A percentile compares a stretch with the other conserved stretches of the same genome.
Evolutionary conservation across 495 filamentous ascomycete species (phyloP).

Genomic region (Beverwykella pulmonaria): DNA sequence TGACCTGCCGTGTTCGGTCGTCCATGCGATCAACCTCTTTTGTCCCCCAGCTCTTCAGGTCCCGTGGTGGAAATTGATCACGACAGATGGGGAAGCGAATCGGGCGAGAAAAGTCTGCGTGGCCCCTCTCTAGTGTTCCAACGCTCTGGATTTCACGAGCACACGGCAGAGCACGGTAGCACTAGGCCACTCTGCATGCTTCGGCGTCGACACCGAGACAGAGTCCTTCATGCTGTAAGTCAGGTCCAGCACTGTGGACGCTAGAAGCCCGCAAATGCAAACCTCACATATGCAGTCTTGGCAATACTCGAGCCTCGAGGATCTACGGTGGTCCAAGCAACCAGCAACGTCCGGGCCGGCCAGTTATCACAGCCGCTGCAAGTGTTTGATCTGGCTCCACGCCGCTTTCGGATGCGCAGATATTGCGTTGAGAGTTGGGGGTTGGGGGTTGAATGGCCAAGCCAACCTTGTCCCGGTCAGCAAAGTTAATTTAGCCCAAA

Average conservation of each 20-base stretch:
- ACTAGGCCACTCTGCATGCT: conserved; percentile 24
- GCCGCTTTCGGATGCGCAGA: conserved; percentile 29
- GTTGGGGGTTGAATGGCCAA: conserved; percentile 6
- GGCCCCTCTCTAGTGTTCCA: conserved; percentile 4
- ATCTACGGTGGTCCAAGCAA: conserved; percentile 30
- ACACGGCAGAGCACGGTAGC: conserved; percentile 14
- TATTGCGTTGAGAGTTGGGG: conserved; percentile 23
- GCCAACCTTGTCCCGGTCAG: conserved; percentile 7
- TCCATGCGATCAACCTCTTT: conserved; percentile 17
- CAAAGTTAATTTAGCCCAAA: conserved; percentile 17
- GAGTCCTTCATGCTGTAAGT: conserved; percentile 18
- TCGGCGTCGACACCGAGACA: conserved; percentile 8
- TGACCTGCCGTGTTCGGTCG: conserved; percentile 23
- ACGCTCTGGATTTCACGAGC: conserved; percentile 10
- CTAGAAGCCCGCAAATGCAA: conserved; percentile 21
- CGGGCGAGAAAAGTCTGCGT: conserved; percentile 3
- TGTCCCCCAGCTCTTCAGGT: conserved; percentile 9
- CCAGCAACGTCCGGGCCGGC: conserved; percentile 38
- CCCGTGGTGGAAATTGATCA: conserved; percentile 31
- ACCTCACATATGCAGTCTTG: conserved; percentile 27
- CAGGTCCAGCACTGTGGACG: conserved; percentile 20
- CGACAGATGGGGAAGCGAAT: conserved; percentile 8
- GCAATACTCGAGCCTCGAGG: conserved; percentile 36
- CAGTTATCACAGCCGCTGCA: conserved; percentile 41
- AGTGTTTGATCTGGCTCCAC: conserved; percentile 31